phyloP scores from a whole-genome alignment of 352 stramenopile species.

The Phytophthora sp. region DNA sequence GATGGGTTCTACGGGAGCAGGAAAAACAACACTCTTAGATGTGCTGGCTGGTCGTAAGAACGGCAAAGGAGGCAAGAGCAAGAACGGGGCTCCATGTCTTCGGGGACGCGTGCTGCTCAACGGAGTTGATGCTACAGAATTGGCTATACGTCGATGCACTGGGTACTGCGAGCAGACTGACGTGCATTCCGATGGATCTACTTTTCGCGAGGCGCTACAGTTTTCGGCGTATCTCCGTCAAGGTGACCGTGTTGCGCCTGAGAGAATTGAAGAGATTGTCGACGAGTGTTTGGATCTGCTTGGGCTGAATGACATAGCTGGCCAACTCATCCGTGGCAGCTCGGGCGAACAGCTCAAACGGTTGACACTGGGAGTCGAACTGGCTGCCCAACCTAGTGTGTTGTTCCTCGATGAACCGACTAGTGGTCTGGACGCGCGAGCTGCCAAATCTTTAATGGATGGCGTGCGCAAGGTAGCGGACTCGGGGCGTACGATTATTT shows the following conservation, averaged over 20 bases:
- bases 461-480: slow-evolving; percentile 62
- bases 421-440: slow-evolving; percentile 70
- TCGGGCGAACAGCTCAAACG: slow-evolving; percentile 58
- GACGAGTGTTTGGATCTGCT: slow-evolving; percentile 90
- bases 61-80: slow-evolving; percentile 35
- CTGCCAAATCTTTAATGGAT: slow-evolving; percentile 69
- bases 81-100: slow-evolving; percentile 20
- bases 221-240: slow-evolving; percentile 90
- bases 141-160: slow-evolving; percentile 52
- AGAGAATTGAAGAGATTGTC: slow-evolving; percentile 44
- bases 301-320: slow-evolving; percentile 56
- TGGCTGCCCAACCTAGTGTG: slow-evolving; percentile 52
- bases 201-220: slow-evolving; percentile 88
- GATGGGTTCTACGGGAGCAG: slow-evolving; percentile 84
- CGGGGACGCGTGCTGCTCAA: slow-evolving; percentile 80
- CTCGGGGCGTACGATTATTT: slow-evolving; percentile 83
- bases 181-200: slow-evolving; percentile 86
- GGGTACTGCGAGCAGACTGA: slow-evolving; percentile 89
- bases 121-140: slow-evolving; percentile 78
- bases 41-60: slow-evolving; percentile 93
- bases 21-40: slow-evolving; percentile 92
- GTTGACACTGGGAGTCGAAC: slow-evolving; percentile 52
- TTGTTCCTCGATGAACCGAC: slow-evolving; percentile 69
- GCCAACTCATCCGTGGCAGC: slow-evolving; percentile 43
- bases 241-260: slow-evolving; percentile 31